Evolutionary conservation across 805 yeast genomes (phyloP).

Genomic region (Candida arabinofermentans): DNA sequence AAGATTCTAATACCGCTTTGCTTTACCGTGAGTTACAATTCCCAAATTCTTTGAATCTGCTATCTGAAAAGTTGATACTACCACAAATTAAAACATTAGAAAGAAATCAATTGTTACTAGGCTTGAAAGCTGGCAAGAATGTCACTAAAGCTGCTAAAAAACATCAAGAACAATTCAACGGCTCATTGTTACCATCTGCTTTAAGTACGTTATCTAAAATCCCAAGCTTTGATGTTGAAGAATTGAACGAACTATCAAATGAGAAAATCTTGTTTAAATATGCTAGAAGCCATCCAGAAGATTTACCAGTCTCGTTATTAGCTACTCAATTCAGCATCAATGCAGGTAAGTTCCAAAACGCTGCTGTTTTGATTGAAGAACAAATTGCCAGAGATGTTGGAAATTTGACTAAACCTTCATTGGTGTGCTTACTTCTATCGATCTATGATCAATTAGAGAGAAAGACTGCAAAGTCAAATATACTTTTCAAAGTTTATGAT

Average conservation of each 20-base stretch:
- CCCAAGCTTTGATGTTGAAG: constrained; percentile 10
- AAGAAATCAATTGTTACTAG: constrained; percentile 43
- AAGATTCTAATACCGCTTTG: constrained; percentile 18
- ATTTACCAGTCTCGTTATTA: constrained; percentile 29
- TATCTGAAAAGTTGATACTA: constrained; percentile 31
- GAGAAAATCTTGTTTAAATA: constrained; percentile 33
- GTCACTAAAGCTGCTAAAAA: constrained; percentile 15
- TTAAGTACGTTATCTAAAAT: constrained; percentile 20
- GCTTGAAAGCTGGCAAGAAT: constrained; percentile 35
- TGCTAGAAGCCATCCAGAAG: constrained; percentile 28
- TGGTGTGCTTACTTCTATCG: constrained; percentile 46
- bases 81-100: constrained; percentile 38
- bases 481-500: constrained; percentile 31
- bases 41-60: constrained; percentile 26
- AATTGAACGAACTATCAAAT: constrained; percentile 19
- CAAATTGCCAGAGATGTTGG: constrained; percentile 11
- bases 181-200: constrained; percentile 26
- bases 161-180: constrained; percentile 18
- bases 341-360: constrained; percentile 30
- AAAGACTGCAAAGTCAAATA: constrained; percentile 27
- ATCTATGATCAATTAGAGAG: constrained; percentile 46
- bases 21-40: constrained; percentile 29
- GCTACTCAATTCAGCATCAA: constrained; percentile 33
- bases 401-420: constrained; percentile 36
- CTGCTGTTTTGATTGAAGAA: constrained; percentile 35